Conservation (phyloP, 352 stramenopile species). For the Blastocystis sp. region DNA sequence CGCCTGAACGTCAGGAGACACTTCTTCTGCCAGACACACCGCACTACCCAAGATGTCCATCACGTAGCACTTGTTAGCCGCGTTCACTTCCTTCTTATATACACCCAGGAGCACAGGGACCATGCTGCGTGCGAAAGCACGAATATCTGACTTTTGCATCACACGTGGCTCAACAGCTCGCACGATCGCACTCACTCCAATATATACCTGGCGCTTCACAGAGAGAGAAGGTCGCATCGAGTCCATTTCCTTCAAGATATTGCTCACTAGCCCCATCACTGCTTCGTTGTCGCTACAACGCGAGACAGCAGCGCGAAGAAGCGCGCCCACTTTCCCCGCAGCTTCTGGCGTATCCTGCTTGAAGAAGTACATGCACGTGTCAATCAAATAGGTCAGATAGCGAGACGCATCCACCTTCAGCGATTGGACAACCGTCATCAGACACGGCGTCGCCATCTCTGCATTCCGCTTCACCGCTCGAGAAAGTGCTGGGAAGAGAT, state of each 20-base stretch:
- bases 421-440: background rate
- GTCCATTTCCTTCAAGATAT: constrained; percentile 36
- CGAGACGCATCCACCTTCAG: background rate
- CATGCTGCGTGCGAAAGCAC: background rate
- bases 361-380: constrained; percentile 39
- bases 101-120: background rate
- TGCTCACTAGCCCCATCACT: background rate
- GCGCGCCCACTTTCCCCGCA: background rate
- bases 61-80: background rate
- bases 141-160: background rate
- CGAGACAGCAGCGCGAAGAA: background rate
- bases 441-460: constrained; percentile 1
- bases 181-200: background rate
- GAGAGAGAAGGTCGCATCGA: background rate
- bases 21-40: background rate
- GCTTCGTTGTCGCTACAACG: constrained; percentile 40
- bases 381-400: constrained; percentile 27
- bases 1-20: background rate
- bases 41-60: background rate
- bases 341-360: constrained; percentile 10
- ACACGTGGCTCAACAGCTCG: background rate
- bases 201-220: background rate
- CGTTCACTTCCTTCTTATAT: constrained; percentile 17
- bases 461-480: constrained; percentile 45
- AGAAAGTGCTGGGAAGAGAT: constrained; percentile 38